phyloP scores from a whole-genome alignment of 352 stramenopile genomes.

The Phytophthora ohioensis region DNA sequence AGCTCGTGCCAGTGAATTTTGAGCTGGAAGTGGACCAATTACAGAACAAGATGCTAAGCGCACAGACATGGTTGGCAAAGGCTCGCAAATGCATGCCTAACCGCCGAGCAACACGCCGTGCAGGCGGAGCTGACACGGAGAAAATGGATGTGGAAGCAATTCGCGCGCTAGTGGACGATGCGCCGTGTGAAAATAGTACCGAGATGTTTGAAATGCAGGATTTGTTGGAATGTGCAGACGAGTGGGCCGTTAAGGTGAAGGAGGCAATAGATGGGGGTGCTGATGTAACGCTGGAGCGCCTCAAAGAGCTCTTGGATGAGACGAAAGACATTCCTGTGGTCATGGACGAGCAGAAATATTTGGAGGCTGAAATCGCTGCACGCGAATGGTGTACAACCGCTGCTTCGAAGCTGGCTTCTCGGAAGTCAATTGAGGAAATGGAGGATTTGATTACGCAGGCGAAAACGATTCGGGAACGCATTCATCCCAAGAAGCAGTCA shows the following conservation, averaged over 20 bases:
- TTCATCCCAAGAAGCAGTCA: conserved; percentile 82
- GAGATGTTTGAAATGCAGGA: conserved; percentile 93
- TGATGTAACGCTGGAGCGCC: conserved; percentile 70
- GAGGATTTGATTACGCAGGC: conserved; percentile 67
- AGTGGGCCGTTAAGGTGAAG: conserved; percentile 84
- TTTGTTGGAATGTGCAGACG: conserved; percentile 86
- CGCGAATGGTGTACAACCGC: conserved; percentile 81
- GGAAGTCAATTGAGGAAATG: conserved; percentile 74
- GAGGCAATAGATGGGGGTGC: conserved; percentile 77
- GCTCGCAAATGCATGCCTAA: conserved; percentile 90
- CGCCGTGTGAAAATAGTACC: conserved; percentile 84
- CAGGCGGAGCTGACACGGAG: conserved; percentile 60
- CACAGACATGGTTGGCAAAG: conserved; percentile 87
- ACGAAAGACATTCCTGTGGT: conserved; percentile 87
- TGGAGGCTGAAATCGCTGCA: conserved; percentile 81
- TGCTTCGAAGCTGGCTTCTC: conserved; percentile 56
- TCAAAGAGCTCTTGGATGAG: conserved; percentile 85
- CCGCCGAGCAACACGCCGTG: conserved; percentile 65
- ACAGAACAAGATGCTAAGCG: conserved; percentile 86
- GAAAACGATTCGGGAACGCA: conserved; percentile 71
- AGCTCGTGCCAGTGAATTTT: conserved; percentile 89
- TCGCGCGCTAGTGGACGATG: conserved; percentile 84
- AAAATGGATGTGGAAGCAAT: conserved; percentile 88
- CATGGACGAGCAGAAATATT: conserved; percentile 87
- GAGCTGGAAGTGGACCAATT: conserved; percentile 80